Conservation (phyloP, 164 flowering plant species). For the Warburgia ugandensis region DNA sequence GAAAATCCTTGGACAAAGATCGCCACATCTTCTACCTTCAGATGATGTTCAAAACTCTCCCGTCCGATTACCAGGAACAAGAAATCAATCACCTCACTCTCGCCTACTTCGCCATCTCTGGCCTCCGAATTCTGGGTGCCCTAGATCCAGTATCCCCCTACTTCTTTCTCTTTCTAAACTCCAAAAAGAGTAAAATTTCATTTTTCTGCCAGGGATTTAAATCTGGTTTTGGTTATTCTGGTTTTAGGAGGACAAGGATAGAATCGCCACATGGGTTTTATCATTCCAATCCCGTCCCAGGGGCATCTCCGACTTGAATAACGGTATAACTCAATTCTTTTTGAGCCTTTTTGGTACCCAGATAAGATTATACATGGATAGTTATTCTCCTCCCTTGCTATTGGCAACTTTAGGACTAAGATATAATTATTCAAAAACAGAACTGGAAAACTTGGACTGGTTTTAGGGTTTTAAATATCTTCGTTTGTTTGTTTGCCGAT, state of each 20-base stretch:
- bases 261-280: conserved; percentile 60
- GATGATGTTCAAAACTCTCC: conserved; percentile 67
- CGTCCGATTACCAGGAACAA: conserved; percentile 56
- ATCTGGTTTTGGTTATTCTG: neutral
- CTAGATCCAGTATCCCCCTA: conserved; percentile 44
- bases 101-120: conserved; percentile 78
- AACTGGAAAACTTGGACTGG: too few species aligned
- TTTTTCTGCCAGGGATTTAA: neutral
- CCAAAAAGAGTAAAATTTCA: too few species aligned
- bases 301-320: conserved; percentile 25
- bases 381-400: too few species aligned
- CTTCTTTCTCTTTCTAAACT: neutral
- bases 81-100: conserved; percentile 93
- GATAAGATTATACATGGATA: too few species aligned
- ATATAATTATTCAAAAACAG: too few species aligned
- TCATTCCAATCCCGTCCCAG: conserved; percentile 69
- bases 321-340: conserved; percentile 31
- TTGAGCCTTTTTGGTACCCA: too few species aligned
- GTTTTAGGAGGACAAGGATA: conserved; percentile 69
- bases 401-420: too few species aligned
- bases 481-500: neutral
- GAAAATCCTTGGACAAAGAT: conserved; percentile 72
- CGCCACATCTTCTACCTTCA: conserved; percentile 51
- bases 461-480: too few species aligned
- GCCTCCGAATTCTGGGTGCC: conserved; percentile 67